Evolutionary conservation across 441 rosid genomes (phyloP).

Genomic region (Erodium texanum): DNA sequence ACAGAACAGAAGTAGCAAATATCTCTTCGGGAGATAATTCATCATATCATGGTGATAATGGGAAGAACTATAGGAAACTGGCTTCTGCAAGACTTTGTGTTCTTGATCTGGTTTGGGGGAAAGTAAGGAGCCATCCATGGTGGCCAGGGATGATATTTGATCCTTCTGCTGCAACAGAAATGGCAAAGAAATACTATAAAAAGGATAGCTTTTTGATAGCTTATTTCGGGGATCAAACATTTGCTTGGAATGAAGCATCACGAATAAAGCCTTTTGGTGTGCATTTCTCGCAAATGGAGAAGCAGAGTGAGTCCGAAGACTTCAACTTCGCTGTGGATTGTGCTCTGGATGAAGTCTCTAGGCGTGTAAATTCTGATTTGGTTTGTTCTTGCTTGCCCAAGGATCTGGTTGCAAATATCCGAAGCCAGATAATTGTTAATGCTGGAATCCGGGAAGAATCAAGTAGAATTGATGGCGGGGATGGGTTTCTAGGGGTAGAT

Average conservation of each 20-base stretch:
- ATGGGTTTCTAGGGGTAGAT: conserved; percentile 35
- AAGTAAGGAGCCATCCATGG: conserved; percentile 88
- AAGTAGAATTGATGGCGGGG: conserved; percentile 35
- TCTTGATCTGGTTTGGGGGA: conserved; percentile 78
- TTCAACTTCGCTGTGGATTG: conserved; percentile 53
- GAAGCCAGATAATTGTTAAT: conserved; percentile 46
- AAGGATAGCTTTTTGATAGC: conserved; percentile 51
- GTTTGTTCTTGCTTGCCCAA: conserved; percentile 60
- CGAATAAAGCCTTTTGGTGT: conserved; percentile 51
- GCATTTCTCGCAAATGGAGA: conserved; percentile 51
- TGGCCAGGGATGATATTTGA: conserved; percentile 85
- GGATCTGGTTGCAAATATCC: conserved; percentile 34
- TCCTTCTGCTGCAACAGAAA: conserved; percentile 41
- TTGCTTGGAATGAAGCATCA: conserved; percentile 64
- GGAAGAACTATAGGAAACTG: conserved; percentile 1
- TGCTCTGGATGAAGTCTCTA: conserved; percentile 64
- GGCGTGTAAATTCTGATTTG: conserved; percentile 60
- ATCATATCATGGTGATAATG: neutral
- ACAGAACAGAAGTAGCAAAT: neutral
- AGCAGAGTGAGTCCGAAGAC: conserved; percentile 40
- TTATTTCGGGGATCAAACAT: conserved; percentile 65
- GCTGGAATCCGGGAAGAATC: conserved; percentile 48
- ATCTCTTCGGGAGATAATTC: conserved; percentile 4
- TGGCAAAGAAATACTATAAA: conserved; percentile 53
- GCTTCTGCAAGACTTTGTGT: conserved; percentile 26